Percentiles rank a stretch among this genome's conserved stretches.
Evolutionary conservation across 73 alveolate genomes (phyloP).

Genomic region (Symbiodinium natans): DNA sequence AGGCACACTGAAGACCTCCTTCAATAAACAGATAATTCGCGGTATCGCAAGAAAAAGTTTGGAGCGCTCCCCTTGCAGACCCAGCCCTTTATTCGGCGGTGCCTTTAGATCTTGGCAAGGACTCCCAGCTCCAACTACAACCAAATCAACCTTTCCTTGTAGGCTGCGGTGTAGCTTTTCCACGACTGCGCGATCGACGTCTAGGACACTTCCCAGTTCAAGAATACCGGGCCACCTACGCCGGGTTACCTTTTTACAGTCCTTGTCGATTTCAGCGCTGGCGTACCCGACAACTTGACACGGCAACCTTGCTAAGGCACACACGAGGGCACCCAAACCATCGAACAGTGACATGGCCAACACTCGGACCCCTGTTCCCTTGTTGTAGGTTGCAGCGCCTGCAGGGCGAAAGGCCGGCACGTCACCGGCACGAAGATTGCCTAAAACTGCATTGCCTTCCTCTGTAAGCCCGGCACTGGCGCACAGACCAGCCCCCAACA

Average conservation of each 20-base stretch:
- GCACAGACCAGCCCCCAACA: not conserved
- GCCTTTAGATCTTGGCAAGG: not conserved
- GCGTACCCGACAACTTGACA: slow-evolving; percentile 2
- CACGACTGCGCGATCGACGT: not conserved
- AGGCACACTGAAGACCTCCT: not conserved
- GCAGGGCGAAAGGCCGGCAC: not conserved
- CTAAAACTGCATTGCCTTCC: not conserved
- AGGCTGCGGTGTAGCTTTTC: not conserved
- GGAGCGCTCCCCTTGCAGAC: not conserved
- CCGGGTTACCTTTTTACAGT: not conserved
- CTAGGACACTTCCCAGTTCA: not conserved
- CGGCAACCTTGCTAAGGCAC: not conserved
- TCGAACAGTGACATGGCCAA: not conserved
- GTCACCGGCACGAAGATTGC: not conserved
- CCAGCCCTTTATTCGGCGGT: not conserved
- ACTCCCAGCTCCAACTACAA: not conserved
- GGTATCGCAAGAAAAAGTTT: not conserved
- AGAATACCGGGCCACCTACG: slow-evolving; percentile 4
- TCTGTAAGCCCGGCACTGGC: not conserved
- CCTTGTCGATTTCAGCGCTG: not conserved
- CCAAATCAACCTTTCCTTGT: not conserved
- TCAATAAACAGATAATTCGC: not conserved
- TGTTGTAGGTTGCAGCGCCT: not conserved
- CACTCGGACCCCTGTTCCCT: too few species aligned
- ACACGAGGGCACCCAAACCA: not conserved